Conservation (phyloP, 2,329 filamentous ascomycete genomes). For the Pseudogymnoascus sp. region DNA sequence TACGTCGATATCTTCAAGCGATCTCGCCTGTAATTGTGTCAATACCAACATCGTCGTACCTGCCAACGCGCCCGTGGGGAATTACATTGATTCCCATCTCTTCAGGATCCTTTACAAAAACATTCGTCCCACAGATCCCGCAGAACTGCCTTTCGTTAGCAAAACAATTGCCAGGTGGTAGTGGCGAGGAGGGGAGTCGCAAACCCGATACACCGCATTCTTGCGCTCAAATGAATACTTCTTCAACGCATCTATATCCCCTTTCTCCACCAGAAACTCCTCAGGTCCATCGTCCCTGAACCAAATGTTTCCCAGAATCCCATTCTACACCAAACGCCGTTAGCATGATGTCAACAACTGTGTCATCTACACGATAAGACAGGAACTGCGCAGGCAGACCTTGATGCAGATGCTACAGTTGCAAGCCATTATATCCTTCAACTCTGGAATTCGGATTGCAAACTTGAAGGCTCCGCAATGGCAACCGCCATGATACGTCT, state of each 20-base stretch:
- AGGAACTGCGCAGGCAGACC: constrained; percentile 39
- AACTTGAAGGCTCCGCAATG: constrained; percentile 48
- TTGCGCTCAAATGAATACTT: not conserved
- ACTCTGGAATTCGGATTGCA: constrained; percentile 44
- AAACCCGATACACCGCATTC: not conserved
- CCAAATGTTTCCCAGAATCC: not conserved
- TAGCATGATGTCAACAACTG: not conserved
- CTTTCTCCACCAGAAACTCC: not conserved
- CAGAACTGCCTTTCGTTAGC: constrained; percentile 1
- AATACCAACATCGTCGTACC: not conserved
- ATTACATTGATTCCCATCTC: not conserved
- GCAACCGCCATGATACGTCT: constrained; percentile 44
- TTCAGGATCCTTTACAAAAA: not conserved
- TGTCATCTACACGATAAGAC: not conserved
- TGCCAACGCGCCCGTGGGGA: not conserved
- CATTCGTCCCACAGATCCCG: not conserved
- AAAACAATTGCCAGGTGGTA: not conserved
- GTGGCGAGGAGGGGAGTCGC: not conserved
- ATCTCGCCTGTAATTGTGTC: not conserved
- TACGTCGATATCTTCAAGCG: constrained; percentile 9
- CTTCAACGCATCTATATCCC: not conserved
- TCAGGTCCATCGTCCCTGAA: not conserved
- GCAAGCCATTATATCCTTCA: constrained; percentile 48
- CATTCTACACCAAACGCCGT: not conserved
- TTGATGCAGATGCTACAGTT: constrained; percentile 59